Conservation (phyloP, 225 moss, liverwort and hornwort genomes). For the Sphagnum contortum region DNA sequence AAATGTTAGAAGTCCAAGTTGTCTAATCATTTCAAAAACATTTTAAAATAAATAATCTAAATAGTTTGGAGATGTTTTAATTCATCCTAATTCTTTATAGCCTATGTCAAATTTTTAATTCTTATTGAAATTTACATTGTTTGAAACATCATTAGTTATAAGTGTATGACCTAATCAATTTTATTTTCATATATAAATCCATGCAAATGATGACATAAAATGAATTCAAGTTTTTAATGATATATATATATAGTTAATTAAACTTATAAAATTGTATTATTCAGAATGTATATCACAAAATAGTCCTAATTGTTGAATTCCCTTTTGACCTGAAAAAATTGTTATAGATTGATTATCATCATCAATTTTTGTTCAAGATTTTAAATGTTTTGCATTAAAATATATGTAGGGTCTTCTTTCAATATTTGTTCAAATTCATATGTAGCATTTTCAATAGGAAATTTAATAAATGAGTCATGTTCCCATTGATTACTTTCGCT, state of each 20-base stretch:
- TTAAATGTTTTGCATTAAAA: background rate
- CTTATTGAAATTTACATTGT: background rate
- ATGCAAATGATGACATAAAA: background rate
- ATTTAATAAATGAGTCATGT: background rate
- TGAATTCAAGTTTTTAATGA: background rate
- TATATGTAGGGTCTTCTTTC: background rate
- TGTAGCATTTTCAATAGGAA: background rate
- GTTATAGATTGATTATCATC: background rate
- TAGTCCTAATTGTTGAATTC: background rate
- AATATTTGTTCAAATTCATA: background rate
- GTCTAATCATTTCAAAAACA: background rate
- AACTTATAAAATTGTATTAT: background rate
- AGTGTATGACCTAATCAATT: background rate
- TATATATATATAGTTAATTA: background rate
- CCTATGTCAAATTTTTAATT: background rate
- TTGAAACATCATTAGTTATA: background rate
- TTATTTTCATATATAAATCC: background rate
- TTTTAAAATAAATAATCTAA: background rate
- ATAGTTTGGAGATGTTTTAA: background rate
- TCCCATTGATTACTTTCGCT: background rate
- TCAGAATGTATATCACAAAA: background rate
- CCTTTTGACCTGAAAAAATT: background rate
- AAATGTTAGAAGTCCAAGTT: background rate
- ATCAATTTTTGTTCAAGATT: background rate
- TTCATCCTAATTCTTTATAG: background rate